Evolutionary conservation across 257 asterid genomes (phyloP), one percentile per base, ranked within the genome.

Genomic region (Solanum infundibuliforme): DNA sequence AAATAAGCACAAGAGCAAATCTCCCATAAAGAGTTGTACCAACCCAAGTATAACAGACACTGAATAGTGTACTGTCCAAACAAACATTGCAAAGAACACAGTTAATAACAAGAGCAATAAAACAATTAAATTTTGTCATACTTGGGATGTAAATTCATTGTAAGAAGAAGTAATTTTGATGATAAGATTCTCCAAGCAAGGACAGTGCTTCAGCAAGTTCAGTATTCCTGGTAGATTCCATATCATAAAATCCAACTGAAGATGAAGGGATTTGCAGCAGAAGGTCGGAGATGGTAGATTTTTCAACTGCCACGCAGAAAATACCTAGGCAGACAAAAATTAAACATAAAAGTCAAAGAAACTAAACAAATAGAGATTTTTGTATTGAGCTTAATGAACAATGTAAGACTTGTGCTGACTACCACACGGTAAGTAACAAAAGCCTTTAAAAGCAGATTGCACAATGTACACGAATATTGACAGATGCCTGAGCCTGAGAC

Each of bases 141-240:
- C 68, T 29, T 3, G 65, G 77, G 43, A 25, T 35, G 36, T 32
- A 83, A 73, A 83, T 58, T 32, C 31, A 62, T 62, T 86, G 65
- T 87, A 18, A 52, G 62, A 34, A 83, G 32, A 46, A 43, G 81
- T 76, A 38, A 86, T 4, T 71, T 83, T 13, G 75, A 89, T 31
- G 27, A 75, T 31, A 55, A 83, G n/a, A 46, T 83, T 83, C 82
- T 89, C 76, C 81, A 87, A 87, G 91, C 86, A 74, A 46, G 60
- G 89, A 87, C 81, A 89, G 66, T 46, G 85, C 39, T 29, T 46
- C 68, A 43, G 85, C 66, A 81, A 29, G 25, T 46, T 81, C 68
- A 46, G 85, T 81, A 81, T 48, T 75, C 91, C 91, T 60, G 89
- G 89, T n/a, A 82, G 86, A 32, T 89, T 89, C 91, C 91, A 89